Evolutionary conservation across 352 stramenopile genomes (phyloP).

Genomic region (Plasmopara viticola): DNA sequence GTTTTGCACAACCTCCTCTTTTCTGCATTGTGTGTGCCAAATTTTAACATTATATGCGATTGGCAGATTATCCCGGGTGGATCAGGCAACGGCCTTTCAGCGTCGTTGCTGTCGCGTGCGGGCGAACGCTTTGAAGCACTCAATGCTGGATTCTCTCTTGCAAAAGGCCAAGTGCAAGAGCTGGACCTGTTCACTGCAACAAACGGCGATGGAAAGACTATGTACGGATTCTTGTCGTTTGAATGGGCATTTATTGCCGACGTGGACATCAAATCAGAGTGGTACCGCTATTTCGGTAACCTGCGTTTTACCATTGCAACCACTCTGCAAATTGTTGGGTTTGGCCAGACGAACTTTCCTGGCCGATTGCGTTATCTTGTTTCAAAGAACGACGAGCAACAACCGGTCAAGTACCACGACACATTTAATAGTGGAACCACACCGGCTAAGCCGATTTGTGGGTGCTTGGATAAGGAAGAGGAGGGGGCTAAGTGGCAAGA

Average conservation of each 20-base stretch:
- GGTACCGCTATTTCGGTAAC: slow-evolving; percentile 47
- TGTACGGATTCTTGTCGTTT: slow-evolving; percentile 80
- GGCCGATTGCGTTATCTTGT: slow-evolving; percentile 38
- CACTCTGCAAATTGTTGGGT: slow-evolving; percentile 36
- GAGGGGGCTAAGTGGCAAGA: slow-evolving; percentile 24
- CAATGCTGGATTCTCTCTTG: slow-evolving; percentile 59
- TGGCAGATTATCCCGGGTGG: slow-evolving; percentile 39
- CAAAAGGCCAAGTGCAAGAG: slow-evolving; percentile 52
- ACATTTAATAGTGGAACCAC: slow-evolving; percentile 8
- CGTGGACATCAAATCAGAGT: slow-evolving; percentile 71
- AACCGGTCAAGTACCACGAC: slow-evolving; percentile 36
- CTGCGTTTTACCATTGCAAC: slow-evolving; percentile 47
- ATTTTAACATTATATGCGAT: not conserved
- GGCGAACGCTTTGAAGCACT: slow-evolving; percentile 43
- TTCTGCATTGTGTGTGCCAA: too few species aligned
- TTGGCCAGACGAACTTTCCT: slow-evolving; percentile 27
- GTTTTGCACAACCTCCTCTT: slow-evolving; percentile 5
- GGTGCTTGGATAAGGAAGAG: slow-evolving; percentile 19
- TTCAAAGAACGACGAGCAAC: slow-evolving; percentile 20
- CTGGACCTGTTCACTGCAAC: slow-evolving; percentile 56
- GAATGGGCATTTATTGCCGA: slow-evolving; percentile 81
- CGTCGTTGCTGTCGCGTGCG: slow-evolving; percentile 42
- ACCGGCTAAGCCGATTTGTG: slow-evolving; percentile 17
- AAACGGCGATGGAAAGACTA: slow-evolving; percentile 38
- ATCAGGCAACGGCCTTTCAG: slow-evolving; percentile 62